These are phyloP conservation scores for Backusella morwellensis DNA, from an alignment of 192 early-diverging fungal genomes.

Conservation along the genomic window DNA sequence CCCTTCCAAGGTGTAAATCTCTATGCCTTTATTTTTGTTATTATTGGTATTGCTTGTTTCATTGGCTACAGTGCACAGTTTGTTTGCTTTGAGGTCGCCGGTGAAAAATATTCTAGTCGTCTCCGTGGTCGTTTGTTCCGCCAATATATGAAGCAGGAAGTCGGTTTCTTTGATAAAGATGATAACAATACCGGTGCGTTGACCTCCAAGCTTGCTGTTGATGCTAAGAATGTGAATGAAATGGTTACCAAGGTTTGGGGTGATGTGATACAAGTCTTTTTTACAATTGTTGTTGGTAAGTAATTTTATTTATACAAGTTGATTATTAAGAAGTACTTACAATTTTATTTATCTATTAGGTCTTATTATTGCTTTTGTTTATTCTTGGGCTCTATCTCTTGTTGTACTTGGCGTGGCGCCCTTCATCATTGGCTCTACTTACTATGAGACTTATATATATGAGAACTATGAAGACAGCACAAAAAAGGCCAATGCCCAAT, in stretches of 20 bases:
- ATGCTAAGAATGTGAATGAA: constrained; percentile 55
- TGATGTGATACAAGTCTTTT: constrained; percentile 25
- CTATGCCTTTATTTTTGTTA: constrained; percentile 35
- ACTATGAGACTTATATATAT: constrained; percentile 49
- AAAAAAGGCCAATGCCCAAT: constrained; percentile 71
- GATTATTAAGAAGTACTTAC: neutral
- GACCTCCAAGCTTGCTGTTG: constrained; percentile 74
- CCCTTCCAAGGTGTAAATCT: constrained; percentile 37
- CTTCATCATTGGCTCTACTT: constrained; percentile 47
- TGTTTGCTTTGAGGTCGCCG: constrained; percentile 60
- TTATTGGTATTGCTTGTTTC: constrained; percentile 48
- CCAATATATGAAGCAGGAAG: constrained; percentile 78
- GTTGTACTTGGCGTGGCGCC: constrained; percentile 67
- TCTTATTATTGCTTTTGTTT: constrained; percentile 60
- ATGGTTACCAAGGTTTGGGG: constrained; percentile 54
- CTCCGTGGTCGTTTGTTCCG: constrained; percentile 66
- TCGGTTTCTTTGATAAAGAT: constrained; percentile 79
- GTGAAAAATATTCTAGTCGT: constrained; percentile 60
- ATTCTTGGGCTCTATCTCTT: constrained; percentile 80
- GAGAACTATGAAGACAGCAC: constrained; percentile 58
- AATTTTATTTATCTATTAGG: constrained; percentile 4
- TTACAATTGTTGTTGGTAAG: constrained; percentile 22
- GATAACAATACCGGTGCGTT: constrained; percentile 73
- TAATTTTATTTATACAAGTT: neutral
- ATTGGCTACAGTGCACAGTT: constrained; percentile 57